phyloP scores from a whole-genome alignment of 306 rosid species.

The Potentilla sterilis region DNA sequence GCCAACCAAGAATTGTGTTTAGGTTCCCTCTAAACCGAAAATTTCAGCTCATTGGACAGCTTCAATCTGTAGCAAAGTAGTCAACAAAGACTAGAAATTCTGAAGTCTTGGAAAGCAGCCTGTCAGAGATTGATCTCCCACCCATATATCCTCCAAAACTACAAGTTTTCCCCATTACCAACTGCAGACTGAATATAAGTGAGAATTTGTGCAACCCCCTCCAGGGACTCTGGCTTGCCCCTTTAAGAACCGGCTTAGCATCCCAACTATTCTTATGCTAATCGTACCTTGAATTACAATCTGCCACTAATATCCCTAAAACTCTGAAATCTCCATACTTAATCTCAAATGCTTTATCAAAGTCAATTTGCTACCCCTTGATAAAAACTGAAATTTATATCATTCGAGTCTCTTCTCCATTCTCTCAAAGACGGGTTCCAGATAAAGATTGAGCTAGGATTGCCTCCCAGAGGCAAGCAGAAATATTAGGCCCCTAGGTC shows the following conservation, averaged over 20 bases:
- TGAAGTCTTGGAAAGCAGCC: background rate
- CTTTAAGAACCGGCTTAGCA: background rate
- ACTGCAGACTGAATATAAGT: background rate
- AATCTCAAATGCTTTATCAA: background rate
- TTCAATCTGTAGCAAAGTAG: background rate
- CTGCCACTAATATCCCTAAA: background rate
- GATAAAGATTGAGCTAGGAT: too few species aligned
- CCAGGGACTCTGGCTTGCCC: background rate
- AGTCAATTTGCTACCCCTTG: background rate
- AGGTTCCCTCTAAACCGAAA: background rate
- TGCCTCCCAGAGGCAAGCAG: too few species aligned
- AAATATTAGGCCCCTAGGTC: too few species aligned
- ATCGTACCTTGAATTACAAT: background rate
- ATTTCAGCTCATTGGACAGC: background rate
- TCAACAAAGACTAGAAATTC: background rate
- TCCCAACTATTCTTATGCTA: background rate
- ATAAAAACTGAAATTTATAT: too few species aligned
- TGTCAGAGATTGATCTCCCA: background rate
- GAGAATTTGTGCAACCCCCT: background rate
- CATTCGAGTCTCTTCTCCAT: too few species aligned
- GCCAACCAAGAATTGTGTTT: background rate
- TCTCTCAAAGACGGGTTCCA: too few species aligned
- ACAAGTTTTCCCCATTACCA: too few species aligned
- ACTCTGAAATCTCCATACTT: too few species aligned
- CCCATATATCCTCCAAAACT: background rate